Conservation (phyloP, 2,329 filamentous ascomycete genomes). For the Penicillium thymicola region DNA sequence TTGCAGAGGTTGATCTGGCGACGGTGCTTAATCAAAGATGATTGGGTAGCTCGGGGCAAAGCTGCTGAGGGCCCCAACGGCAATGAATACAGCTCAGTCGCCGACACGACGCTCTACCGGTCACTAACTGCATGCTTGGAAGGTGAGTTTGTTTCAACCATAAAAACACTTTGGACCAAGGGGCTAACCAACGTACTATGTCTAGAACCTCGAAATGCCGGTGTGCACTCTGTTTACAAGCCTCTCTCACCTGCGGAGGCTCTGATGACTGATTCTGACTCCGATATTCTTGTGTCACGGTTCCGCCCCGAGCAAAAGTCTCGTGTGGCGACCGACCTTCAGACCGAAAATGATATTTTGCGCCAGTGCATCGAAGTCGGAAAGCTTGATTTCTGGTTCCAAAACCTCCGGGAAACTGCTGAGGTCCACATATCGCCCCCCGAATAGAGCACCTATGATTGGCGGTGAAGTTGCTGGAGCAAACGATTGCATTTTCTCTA, state of each 20-base stretch:
- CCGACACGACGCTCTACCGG: slow-evolving; percentile 64
- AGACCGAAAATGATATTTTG: slow-evolving; percentile 67
- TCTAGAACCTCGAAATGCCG: slow-evolving; percentile 17
- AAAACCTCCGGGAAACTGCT: slow-evolving; percentile 27
- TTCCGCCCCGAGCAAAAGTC: slow-evolving; percentile 63
- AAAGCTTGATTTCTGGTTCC: slow-evolving; percentile 68
- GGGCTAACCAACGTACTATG: slow-evolving; percentile 8
- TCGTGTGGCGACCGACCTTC: slow-evolving; percentile 68
- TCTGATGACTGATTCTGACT: slow-evolving; percentile 29
- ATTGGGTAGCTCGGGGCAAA: slow-evolving; percentile 78
- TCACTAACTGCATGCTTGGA: slow-evolving; percentile 64
- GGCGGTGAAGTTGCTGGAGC: slow-evolving; percentile 6
- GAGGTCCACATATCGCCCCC: slow-evolving; percentile 11
- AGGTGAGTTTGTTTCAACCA: slow-evolving; percentile 31
- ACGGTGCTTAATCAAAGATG: slow-evolving; percentile 75
- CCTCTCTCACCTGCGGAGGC: slow-evolving; percentile 29
- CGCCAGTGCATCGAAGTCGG: slow-evolving; percentile 63
- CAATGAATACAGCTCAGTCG: slow-evolving; percentile 61
- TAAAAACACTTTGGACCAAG: not conserved
- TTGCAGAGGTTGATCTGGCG: slow-evolving; percentile 67
- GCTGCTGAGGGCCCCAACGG: slow-evolving; percentile 70
- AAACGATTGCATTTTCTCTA: not conserved
- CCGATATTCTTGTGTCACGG: slow-evolving; percentile 51
- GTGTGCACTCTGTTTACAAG: slow-evolving; percentile 21
- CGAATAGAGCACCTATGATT: not conserved